These are phyloP conservation scores for Kandelia obovata DNA, from an alignment of 345 rosid genomes.

Conservation along the genomic window DNA sequence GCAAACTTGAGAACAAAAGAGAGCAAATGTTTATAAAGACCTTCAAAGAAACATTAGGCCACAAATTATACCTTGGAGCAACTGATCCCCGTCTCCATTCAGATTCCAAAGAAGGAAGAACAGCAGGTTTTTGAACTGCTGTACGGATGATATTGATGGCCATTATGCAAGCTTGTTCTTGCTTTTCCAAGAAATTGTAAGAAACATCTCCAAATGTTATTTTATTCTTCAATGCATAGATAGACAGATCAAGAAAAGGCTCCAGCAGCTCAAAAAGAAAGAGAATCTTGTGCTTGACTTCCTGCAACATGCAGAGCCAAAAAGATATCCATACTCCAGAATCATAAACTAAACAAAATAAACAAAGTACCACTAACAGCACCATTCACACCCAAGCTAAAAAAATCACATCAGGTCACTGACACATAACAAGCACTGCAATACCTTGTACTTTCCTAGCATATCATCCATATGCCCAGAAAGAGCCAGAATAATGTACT, in stretches of 20 bases:
- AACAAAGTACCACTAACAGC: not conserved
- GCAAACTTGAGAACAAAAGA: not conserved
- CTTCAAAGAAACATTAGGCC: conserved; percentile 8
- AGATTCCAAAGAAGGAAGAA: conserved; percentile 73
- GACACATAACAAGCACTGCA: not conserved
- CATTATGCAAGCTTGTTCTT: conserved; percentile 49
- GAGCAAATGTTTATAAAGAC: not conserved
- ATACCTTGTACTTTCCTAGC: conserved; percentile 73
- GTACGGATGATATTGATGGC: conserved; percentile 66
- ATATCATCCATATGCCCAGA: conserved; percentile 83
- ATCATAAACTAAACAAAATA: not conserved
- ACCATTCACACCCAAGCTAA: not conserved
- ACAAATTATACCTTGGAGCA: conserved; percentile 60
- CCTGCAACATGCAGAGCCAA: conserved; percentile 39
- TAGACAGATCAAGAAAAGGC: conserved; percentile 73
- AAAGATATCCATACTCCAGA: not conserved
- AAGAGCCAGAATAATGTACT: conserved; percentile 67
- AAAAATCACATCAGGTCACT: not conserved
- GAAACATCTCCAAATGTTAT: conserved; percentile 60
- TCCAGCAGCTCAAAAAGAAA: conserved; percentile 84
- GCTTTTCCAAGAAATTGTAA: conserved; percentile 46
- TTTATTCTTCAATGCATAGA: conserved; percentile 45
- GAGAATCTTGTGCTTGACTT: conserved; percentile 73
- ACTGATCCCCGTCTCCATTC: conserved; percentile 83
- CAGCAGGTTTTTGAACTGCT: conserved; percentile 63